These are phyloP conservation scores for Ustilago vetiveriae DNA, from an alignment of 1,284 basidiomycete species.

Conservation along the genomic window DNA sequence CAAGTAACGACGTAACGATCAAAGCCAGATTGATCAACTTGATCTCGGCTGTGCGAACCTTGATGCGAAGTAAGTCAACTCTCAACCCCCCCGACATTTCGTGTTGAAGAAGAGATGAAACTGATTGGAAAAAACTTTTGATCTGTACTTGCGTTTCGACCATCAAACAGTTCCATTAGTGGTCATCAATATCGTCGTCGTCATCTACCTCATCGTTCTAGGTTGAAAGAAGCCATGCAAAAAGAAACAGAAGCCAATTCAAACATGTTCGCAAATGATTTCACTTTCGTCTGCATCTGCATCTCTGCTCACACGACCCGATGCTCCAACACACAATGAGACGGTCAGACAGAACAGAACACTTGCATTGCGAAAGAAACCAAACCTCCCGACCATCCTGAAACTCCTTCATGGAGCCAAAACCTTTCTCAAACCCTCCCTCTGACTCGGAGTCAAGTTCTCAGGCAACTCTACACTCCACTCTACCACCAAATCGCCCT, in stretches of 20 bases:
- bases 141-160: no score
- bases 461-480: conserved; percentile 64
- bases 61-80: conserved; percentile 85
- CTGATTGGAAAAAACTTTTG: no score
- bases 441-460: conserved; percentile 49
- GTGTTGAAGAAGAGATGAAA: background rate
- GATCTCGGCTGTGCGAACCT: conserved; percentile 89
- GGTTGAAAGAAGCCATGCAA: conserved; percentile 11
- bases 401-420: conserved; percentile 27
- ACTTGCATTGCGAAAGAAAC: background rate
- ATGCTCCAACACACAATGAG: no score
- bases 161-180: conserved; percentile 58
- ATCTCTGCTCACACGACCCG: no score
- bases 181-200: conserved; percentile 57
- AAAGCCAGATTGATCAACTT: conserved; percentile 89
- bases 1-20: conserved; percentile 70
- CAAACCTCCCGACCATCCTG: no score
- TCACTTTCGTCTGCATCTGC: no score
- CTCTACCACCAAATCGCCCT: conserved; percentile 63
- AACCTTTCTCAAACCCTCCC: conserved; percentile 48
- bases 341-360: no score
- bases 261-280: no score
- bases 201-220: conserved; percentile 54
- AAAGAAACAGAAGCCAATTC: background rate
- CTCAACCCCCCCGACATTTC: background rate